A percentile compares a stretch with the other conserved stretches of the same genome.
Conservation (phyloP, 768 basidiomycete species). For the Multifurca ochricompacta region DNA sequence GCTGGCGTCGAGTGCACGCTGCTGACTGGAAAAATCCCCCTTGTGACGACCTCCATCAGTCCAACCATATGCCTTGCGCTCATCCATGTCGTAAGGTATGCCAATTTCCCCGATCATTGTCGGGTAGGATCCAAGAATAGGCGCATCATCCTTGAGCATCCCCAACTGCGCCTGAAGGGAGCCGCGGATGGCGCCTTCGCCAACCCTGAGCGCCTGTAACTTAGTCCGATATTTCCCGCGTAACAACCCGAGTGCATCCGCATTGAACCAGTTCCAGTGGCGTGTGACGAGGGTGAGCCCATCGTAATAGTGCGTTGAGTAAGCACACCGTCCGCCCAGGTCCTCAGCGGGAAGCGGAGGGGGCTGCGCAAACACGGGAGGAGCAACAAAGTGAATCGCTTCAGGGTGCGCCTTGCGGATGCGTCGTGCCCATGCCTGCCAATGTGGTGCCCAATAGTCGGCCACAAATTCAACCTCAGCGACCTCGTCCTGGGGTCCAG, state of each 20-base stretch:
- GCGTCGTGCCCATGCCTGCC: constrained; percentile 43
- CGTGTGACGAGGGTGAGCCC: constrained; percentile 88
- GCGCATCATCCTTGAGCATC: constrained; percentile 66
- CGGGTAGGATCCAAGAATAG: constrained; percentile 64
- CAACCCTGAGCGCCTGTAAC: constrained; percentile 69
- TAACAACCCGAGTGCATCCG: constrained; percentile 88
- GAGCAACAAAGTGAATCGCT: constrained; percentile 85
- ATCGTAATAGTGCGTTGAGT: constrained; percentile 90
- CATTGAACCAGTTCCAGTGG: constrained; percentile 94
- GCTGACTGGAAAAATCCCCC: constrained; percentile 72
- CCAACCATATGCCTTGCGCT: constrained; percentile 76
- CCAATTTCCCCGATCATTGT: constrained; percentile 96
- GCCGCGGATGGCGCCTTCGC: constrained; percentile 74
- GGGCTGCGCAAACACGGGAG: constrained; percentile 82
- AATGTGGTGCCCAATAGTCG: constrained; percentile 78
- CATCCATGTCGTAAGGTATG: constrained; percentile 91
- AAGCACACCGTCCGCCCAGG: constrained; percentile 57
- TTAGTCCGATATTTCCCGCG: constrained; percentile 69
- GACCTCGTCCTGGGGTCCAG: constrained; percentile 26
- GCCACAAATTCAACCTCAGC: constrained; percentile 54
- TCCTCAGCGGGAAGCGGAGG: constrained; percentile 51
- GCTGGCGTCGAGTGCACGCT: constrained; percentile 82
- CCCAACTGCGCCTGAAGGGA: constrained; percentile 78
- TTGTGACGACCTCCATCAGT: constrained; percentile 55
- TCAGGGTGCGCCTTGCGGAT: constrained; percentile 67